Base-by-base conservation (phyloP, 2,329 filamentous ascomycete species). In the Zarea fungicola region DNA sequence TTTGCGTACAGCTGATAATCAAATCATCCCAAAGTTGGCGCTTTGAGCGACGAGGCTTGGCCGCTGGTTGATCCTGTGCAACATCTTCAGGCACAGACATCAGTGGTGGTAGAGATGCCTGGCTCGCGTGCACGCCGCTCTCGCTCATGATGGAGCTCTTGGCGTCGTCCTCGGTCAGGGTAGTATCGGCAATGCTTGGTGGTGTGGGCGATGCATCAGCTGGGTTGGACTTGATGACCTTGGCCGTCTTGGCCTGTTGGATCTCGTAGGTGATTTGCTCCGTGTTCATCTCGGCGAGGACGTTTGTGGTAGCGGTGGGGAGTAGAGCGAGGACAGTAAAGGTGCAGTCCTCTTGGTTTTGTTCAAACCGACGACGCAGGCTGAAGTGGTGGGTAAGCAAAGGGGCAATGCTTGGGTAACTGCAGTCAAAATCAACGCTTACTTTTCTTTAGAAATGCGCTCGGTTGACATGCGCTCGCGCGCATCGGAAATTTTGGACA, bases 331-430 rank as follows among this genome's bases (percentile, higher is more conserved):
- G 83, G 37, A 97, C 90, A 31, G 93, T 99, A 65, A 95, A 96
- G 41, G 92, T 96, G 71, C 93, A 99, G 69, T 99, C 93, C 65
- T 96, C 92, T 66, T 99, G 93, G 68, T 99, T 99, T 70, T 99
- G 93, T 67, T 97, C 89, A 71, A 99, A 99, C 62, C 93, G 87
- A 51, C 93, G 87, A 44, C 91, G 90, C 53, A 99, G 80, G 68
- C 92, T 97, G 60, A 28, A 36, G 25, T 35, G n/a, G n/a, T n/a
- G 31, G 45, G 51, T 49, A 34, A 56, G 35, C 9, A 39, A 1
- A 16, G 18, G 13, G 16, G 40, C 11, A 10, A 9, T 3, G 22
- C 37, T 16, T 56, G 6, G 56, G 50, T 35, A 32, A n/a, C 36
- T 23, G 18, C 36, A 19, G 25, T 36, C 29, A 6, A 3, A 21